Conservation (phyloP, 768 basidiomycete species). For the Termitomyces sp. region DNA sequence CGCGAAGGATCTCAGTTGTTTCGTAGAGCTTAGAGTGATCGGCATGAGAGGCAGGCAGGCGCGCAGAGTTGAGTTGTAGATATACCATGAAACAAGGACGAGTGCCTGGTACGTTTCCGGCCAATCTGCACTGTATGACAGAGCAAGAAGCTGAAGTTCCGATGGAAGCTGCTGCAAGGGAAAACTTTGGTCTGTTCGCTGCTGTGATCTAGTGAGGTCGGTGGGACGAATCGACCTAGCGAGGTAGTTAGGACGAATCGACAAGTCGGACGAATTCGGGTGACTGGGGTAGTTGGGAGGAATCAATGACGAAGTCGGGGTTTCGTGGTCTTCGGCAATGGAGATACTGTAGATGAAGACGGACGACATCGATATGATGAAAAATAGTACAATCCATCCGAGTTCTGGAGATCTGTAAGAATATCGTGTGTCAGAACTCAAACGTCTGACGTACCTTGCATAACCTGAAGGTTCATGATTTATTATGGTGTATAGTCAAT, state of each 20-base stretch:
- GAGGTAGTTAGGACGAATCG: slow-evolving; percentile 5
- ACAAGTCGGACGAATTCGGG: neutral
- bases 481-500: neutral
- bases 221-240: neutral
- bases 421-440: neutral
- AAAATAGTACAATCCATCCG: slow-evolving; percentile 8
- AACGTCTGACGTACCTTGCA: neutral
- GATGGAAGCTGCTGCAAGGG: slow-evolving; percentile 24
- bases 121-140: slow-evolving; percentile 24
- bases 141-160: slow-evolving; percentile 25
- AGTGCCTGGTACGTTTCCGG: slow-evolving; percentile 25
- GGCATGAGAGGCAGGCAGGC: slow-evolving; percentile 29
- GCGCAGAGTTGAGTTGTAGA: slow-evolving; percentile 22
- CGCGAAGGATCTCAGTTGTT: slow-evolving; percentile 25
- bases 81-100: slow-evolving; percentile 23
- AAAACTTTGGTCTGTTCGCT: slow-evolving; percentile 16
- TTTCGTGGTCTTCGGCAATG: slow-evolving; percentile 1
- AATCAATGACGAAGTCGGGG: neutral
- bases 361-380: slow-evolving; percentile 7
- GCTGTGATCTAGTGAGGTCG: slow-evolving; percentile 16
- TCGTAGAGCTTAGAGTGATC: slow-evolving; percentile 24
- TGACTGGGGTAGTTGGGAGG: neutral
- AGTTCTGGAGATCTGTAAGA: slow-evolving; percentile 6
- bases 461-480: neutral
- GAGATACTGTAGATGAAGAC: slow-evolving; percentile 11